These are phyloP conservation scores for Avena insularis DNA, from an alignment of 176 grass and related monocot genomes.

Conservation along the genomic window DNA sequence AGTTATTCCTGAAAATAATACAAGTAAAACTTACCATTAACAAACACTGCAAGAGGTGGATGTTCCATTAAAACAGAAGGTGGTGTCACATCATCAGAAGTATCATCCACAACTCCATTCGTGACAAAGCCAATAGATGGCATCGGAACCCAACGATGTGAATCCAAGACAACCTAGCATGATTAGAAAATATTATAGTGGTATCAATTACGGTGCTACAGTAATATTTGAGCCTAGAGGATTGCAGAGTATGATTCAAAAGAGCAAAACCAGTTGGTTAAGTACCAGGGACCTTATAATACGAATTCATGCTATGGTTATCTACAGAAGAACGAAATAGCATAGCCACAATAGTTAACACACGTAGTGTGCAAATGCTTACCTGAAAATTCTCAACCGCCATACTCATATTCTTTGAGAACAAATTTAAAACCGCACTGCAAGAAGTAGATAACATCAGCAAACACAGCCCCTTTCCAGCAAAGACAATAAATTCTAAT, in stretches of 20 bases:
- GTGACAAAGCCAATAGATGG: conserved; percentile 95
- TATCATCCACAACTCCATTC: conserved; percentile 85
- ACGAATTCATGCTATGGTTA: conserved; percentile 10
- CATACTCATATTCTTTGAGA: conserved; percentile 90
- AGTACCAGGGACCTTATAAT: neutral
- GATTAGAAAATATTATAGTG: conserved; percentile 9
- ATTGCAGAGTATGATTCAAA: conserved; percentile 4
- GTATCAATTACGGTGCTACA: neutral
- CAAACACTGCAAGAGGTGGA: conserved; percentile 95
- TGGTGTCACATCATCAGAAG: conserved; percentile 78
- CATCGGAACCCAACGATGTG: conserved; percentile 94
- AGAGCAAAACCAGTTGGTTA: neutral
- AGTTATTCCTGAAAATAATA: neutral
- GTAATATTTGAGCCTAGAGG: conserved; percentile 7
- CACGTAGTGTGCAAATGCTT: conserved; percentile 20
- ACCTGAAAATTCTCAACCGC: conserved; percentile 99
- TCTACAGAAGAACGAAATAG: conserved; percentile 20
- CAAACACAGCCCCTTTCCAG: conserved; percentile 11
- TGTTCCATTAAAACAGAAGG: conserved; percentile 98
- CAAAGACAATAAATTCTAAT: neutral
- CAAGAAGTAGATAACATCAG: conserved; percentile 45
- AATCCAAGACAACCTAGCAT: conserved; percentile 86
- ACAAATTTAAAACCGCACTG: conserved; percentile 92
- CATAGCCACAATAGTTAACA: neutral
- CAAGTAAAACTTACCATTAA: conserved; percentile 69